phyloP scores from a whole-genome alignment of 345 rosid genomes.

The Cardamine resedifolia region DNA sequence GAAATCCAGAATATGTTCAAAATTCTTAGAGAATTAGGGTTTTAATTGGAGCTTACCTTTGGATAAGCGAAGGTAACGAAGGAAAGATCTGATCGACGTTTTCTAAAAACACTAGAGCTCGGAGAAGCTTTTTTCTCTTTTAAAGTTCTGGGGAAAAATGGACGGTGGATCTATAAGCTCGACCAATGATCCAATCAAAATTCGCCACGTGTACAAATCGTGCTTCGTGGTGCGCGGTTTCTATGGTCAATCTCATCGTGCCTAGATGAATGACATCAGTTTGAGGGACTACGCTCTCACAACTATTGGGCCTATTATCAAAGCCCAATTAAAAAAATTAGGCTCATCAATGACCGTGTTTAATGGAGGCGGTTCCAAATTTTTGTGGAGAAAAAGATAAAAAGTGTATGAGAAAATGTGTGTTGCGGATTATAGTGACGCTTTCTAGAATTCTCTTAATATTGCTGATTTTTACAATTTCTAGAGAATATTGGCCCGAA shows the following conservation, averaged over 20 bases:
- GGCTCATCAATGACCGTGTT: not conserved
- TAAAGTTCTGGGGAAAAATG: not conserved
- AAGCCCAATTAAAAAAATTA: not conserved
- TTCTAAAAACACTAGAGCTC: not conserved
- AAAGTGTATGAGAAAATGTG: too few species aligned
- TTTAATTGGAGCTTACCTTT: conserved; percentile 8
- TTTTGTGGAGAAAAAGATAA: too few species aligned
- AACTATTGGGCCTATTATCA: not conserved
- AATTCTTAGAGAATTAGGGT: not conserved
- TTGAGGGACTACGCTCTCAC: not conserved
- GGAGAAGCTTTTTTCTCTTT: not conserved
- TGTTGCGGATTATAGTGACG: not conserved
- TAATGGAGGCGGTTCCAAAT: too few species aligned
- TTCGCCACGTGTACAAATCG: conserved; percentile 25
- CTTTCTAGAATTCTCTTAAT: not conserved
- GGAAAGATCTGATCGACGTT: conserved; percentile 19
- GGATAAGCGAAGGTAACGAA: conserved; percentile 17
- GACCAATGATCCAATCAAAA: not conserved
- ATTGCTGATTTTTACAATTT: too few species aligned
- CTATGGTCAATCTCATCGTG: conserved; percentile 28
- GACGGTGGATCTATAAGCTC: conserved; percentile 17
- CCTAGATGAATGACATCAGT: conserved; percentile 15
- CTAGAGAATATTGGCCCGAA: not conserved
- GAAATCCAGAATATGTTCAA: not conserved
- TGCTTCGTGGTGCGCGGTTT: conserved; percentile 31